Evolutionary conservation across 2,329 filamentous ascomycete genomes (phyloP).

Genomic region (Sarocladiaceae sp.): DNA sequence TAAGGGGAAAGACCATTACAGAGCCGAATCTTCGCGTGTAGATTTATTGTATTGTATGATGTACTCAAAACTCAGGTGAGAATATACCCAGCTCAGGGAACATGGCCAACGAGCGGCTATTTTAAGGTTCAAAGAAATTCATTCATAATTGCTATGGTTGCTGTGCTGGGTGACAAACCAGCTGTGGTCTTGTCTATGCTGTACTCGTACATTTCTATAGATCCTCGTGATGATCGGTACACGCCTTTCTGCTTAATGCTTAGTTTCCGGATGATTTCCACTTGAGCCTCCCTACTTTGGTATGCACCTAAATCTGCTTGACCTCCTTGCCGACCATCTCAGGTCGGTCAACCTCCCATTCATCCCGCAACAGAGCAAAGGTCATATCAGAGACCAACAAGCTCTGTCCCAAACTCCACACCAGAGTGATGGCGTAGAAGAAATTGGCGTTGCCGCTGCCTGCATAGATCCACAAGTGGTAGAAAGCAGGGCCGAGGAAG

Average conservation of each 20-base stretch:
- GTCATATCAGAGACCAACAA: constrained; percentile 82
- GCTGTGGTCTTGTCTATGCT: constrained; percentile 1
- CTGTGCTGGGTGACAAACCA: not conserved
- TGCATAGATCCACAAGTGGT: constrained; percentile 97
- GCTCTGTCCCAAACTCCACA: constrained; percentile 90
- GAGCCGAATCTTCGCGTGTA: not conserved
- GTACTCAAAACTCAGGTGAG: not conserved
- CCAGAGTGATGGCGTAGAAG: constrained; percentile 98
- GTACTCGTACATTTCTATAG: constrained; percentile 11
- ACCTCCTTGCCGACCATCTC: constrained; percentile 88
- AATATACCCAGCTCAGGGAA: constrained; percentile 4
- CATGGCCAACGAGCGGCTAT: no score
- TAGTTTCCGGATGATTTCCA: not conserved
- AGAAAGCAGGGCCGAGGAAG: constrained; percentile 89
- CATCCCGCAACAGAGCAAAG: constrained; percentile 85
- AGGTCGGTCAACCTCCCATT: constrained; percentile 88
- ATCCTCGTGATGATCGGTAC: constrained; percentile 8
- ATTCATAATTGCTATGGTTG: no score
- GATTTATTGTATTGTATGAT: not conserved
- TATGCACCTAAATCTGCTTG: constrained; percentile 62
- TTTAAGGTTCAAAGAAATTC: no score
- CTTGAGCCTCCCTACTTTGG: not conserved
- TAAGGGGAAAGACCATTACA: not conserved
- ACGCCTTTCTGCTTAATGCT: no score
- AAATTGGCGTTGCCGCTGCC: constrained; percentile 98